A percentile compares a stretch with the other conserved stretches of the same genome.
phyloP scores from a whole-genome alignment of 23 red algal species.

The Cyanidioschyzon merolae region DNA sequence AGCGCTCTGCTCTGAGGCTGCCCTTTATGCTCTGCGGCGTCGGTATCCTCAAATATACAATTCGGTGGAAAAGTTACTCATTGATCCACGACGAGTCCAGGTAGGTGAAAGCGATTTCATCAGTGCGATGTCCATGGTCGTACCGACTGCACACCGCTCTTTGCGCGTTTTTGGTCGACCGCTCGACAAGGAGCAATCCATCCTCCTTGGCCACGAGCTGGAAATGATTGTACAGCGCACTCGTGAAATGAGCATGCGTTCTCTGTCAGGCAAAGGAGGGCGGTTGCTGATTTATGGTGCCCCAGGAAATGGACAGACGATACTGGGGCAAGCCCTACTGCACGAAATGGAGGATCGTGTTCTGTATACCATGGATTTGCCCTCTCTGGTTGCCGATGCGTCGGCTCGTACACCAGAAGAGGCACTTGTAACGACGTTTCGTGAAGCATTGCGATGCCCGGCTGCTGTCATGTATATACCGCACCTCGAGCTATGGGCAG shows the following conservation, averaged over 20 bases:
- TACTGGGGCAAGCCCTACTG: slow-evolving; percentile 45
- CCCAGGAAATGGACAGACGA: slow-evolving; percentile 52
- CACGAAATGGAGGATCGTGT: slow-evolving; percentile 53
- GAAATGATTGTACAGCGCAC: slow-evolving; percentile 23
- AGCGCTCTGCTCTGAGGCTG: slow-evolving; percentile 70
- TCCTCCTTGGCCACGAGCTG: slow-evolving; percentile 36
- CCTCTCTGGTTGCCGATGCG: slow-evolving; percentile 42
- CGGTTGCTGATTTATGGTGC: slow-evolving; percentile 48
- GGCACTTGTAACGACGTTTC: slow-evolving; percentile 47
- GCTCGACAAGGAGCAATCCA: slow-evolving; percentile 26
- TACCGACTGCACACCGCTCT: slow-evolving; percentile 61
- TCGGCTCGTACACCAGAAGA: slow-evolving; percentile 49
- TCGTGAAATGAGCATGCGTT: slow-evolving; percentile 31
- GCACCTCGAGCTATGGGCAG: slow-evolving; percentile 58
- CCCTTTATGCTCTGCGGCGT: slow-evolving; percentile 49
- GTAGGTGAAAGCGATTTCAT: slow-evolving; percentile 53
- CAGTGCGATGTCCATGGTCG: slow-evolving; percentile 44
- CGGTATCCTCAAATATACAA: slow-evolving; percentile 85
- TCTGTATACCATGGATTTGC: slow-evolving; percentile 59
- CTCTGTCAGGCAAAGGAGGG: slow-evolving; percentile 26
- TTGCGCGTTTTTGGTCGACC: slow-evolving; percentile 49
- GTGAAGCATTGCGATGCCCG: slow-evolving; percentile 49
- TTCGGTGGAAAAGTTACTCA: slow-evolving; percentile 56
- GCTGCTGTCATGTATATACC: slow-evolving; percentile 69
- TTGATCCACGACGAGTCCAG: slow-evolving; percentile 40